Conservation (phyloP, 2,329 filamentous ascomycete species). For the Gyromitra esculenta region DNA sequence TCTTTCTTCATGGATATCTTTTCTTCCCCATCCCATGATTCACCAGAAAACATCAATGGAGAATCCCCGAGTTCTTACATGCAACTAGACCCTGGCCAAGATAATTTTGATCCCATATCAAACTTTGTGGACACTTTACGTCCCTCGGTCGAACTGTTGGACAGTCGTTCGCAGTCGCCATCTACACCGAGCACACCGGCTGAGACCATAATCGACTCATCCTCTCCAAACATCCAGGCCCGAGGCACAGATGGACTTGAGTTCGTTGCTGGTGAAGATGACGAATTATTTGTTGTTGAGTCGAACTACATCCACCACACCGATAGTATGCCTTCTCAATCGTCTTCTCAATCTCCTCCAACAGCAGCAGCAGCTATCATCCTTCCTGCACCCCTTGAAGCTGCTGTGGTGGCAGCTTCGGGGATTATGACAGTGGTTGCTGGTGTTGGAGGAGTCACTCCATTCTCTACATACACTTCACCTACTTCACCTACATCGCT, state of each 20-base stretch:
- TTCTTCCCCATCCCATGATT: slow-evolving; percentile 43
- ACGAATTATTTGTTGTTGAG: slow-evolving; percentile 48
- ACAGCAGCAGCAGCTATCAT: slow-evolving; percentile 39
- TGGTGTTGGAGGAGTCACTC: slow-evolving; percentile 49
- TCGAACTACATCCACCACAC: slow-evolving; percentile 38
- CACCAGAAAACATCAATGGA: slow-evolving; percentile 30
- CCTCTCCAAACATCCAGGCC: slow-evolving; percentile 25
- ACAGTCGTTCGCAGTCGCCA: slow-evolving; percentile 27
- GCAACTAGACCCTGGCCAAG: slow-evolving; percentile 36
- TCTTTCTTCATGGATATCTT: slow-evolving; percentile 48
- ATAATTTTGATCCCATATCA: slow-evolving; percentile 29
- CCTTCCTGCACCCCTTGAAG: slow-evolving; percentile 28
- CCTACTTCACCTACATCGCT: slow-evolving; percentile 30
- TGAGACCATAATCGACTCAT: slow-evolving; percentile 36
- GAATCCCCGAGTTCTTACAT: slow-evolving; percentile 31
- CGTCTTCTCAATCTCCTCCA: slow-evolving; percentile 49
- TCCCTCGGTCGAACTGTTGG: slow-evolving; percentile 25
- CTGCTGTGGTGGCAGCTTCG: slow-evolving; percentile 35
- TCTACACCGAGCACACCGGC: slow-evolving; percentile 32
- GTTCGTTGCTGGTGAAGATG: slow-evolving; percentile 41
- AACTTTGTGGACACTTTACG: slow-evolving; percentile 26
- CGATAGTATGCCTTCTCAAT: slow-evolving; percentile 53
- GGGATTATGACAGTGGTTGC: slow-evolving; percentile 36
- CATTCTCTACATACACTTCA: slow-evolving; percentile 25
- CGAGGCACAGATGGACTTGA: slow-evolving; percentile 40